Base-by-base conservation (phyloP, 2,329 filamentous ascomycete genomes). In the Colletotrichum cordylinicola region DNA sequence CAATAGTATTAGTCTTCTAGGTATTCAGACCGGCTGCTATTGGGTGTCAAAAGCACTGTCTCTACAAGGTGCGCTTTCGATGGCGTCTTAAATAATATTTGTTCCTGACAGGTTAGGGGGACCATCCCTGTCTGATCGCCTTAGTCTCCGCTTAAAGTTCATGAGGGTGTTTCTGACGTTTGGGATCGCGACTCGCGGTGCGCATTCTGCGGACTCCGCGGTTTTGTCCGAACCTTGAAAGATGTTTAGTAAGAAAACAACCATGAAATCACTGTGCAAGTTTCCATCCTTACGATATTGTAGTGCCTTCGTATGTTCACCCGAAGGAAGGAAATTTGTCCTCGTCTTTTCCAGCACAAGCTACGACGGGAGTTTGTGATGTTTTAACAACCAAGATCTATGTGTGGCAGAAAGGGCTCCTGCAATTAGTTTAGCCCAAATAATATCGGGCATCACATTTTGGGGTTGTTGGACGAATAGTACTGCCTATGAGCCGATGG, bases 41-140 rank as follows among this genome's bases (percentile, higher is more conserved):
- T 24, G 13, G 2, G 13, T 13, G 10, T 6, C n/a, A 21, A 48
- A 4, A 6, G 0, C 9, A 2, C 6, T 1, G 3, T 4, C 2
- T 10, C 7, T 3, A 1, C 3, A 21, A 7, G 10, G 43, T 10
- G 43, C n/a, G n/a, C n/a, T 52, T 52, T 52, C 6, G n/a, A 21
- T 1, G 43, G n/a, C 12, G n/a, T 52, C n/a, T 52, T 52, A 52
- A 52, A 52, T 52, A 52, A 2, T 52, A 52, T 52, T 52, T 52
- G n/a, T 21, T 0, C 43, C n/a, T 10, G 43, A 13, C n/a, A n/a
- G 9, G n/a, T 21, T 52, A 21, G n/a, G n/a, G n/a, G 27, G 16
- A 2, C 16, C 24, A 66, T 60, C 31, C 29, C 33, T 33, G 31
- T n/a, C n/a, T 21, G 29, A 33, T 10, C 29, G 16, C 2, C 15